Base-by-base conservation (phyloP, 2,329 filamentous ascomycete genomes). In the Aureobasidium sp. region DNA sequence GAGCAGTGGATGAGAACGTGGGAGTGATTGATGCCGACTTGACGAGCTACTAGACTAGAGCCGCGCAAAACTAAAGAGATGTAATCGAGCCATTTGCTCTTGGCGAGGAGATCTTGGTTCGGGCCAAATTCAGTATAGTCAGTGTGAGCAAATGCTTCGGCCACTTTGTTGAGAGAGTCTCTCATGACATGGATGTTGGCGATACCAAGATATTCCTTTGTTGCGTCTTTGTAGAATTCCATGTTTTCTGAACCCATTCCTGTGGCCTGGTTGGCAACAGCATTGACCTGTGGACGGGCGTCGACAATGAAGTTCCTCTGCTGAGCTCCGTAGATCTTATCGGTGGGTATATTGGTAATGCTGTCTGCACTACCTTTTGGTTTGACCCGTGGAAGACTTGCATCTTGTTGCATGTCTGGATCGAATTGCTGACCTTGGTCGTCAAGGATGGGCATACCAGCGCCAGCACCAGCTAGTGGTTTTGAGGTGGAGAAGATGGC, bases 151-250 rank as follows among this genome's bases (percentile, higher is more conserved):
- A 99, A 78, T 3, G 91, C 88, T 65, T 96, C 92, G 59, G 97
- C 81, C 25, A 99, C 89, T 67, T 88, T 93, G 67, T 88, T 87
- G 37, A 99, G 79, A 1, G 93, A 97, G 64, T 89, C 88, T 62
- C 94, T 84, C 94, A 99, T 99, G 64, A 97, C 91, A 71, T 99
- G 94, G 63, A 99, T 97, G 72, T 99, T 99, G 73, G 95, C 93
- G 69, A 99, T 99, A 65, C 90, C 94, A 61, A 99, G 82, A 71
- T 95, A 99, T 34, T 88, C 88, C 74, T 97, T 96, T 63, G 87
- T 88, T 16, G 91, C 91, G 69, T 92, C 93, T 64, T 88, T 90
- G 77, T 99, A 99, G 74, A 96, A 89, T 66, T 96, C 90, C 90
- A 97, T 97, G 69, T 97, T 96, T 75, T 99, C 94, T 0, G 93